phyloP scores from a whole-genome alignment of 2,329 filamentous ascomycete species.

The Lasiodiplodia gonubiensis region DNA sequence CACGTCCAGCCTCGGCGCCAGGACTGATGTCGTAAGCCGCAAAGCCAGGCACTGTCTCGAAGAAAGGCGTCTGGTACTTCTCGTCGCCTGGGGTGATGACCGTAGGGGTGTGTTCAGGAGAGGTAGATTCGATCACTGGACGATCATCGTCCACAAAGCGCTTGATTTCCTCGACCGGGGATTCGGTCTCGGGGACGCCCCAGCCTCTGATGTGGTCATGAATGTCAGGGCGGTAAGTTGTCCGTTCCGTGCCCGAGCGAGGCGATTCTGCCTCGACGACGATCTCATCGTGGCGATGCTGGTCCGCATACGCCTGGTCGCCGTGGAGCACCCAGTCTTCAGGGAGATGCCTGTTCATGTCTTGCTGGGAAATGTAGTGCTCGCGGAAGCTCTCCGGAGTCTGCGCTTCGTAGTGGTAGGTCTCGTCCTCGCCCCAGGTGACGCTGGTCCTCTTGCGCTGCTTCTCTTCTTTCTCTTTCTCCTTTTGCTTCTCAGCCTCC shows the following conservation, averaged over 20 bases:
- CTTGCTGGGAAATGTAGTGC: constrained; percentile 40
- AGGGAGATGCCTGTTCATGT: constrained; percentile 26
- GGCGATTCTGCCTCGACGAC: constrained; percentile 47
- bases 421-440: constrained; percentile 56
- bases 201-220: constrained; percentile 29
- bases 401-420: constrained; percentile 53
- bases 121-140: constrained; percentile 31
- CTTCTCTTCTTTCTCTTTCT: constrained; percentile 35
- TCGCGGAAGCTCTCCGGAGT: constrained; percentile 52
- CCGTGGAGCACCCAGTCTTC: constrained; percentile 22
- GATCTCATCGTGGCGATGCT: constrained; percentile 40
- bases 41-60: constrained; percentile 51
- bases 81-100: constrained; percentile 30
- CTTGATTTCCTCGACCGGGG: constrained; percentile 35
- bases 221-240: constrained; percentile 38
- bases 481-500: constrained; percentile 33
- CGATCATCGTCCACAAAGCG: constrained; percentile 34
- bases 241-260: constrained; percentile 38
- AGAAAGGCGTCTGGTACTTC: constrained; percentile 47
- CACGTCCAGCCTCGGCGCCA: constrained; percentile 34
- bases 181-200: constrained; percentile 15
- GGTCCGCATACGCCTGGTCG: background rate
- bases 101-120: constrained; percentile 32
- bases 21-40: constrained; percentile 31
- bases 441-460: constrained; percentile 43